phyloP scores from a whole-genome alignment of 1,139 yeast genomes.

The Wickerhamiella pararugosa region DNA sequence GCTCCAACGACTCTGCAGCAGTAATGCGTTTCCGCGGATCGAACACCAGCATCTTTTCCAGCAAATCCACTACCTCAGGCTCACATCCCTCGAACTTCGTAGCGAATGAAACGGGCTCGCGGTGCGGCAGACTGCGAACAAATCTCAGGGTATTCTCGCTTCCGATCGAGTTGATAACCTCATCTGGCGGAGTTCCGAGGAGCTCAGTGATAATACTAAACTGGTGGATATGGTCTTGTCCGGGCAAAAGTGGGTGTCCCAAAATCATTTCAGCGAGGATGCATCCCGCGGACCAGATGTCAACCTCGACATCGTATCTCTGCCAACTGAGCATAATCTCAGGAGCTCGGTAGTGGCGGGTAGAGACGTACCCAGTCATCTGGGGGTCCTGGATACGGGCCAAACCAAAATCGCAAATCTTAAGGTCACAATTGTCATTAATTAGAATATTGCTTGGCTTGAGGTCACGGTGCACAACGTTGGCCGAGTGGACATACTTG shows the following conservation, averaged over 20 bases:
- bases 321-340: constrained; percentile 99
- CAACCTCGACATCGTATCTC: constrained; percentile 96
- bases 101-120: constrained; percentile 79
- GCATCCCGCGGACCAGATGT: constrained; percentile 99
- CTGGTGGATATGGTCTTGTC: constrained; percentile 97
- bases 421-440: constrained; percentile 89
- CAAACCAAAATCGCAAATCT: constrained; percentile 92
- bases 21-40: constrained; percentile 90
- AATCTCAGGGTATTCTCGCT: constrained; percentile 89
- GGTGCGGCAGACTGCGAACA: constrained; percentile 82
- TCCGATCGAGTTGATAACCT: constrained; percentile 90
- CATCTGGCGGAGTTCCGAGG: constrained; percentile 91
- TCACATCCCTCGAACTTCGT: constrained; percentile 78
- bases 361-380: constrained; percentile 97
- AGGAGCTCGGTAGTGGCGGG: constrained; percentile 95
- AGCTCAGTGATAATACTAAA: constrained; percentile 92
- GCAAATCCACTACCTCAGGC: constrained; percentile 75
- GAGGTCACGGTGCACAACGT: constrained; percentile 88
- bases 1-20: constrained; percentile 79
- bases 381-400: constrained; percentile 97
- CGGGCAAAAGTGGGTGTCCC: constrained; percentile 97
- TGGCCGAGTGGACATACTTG: constrained; percentile 92
- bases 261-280: constrained; percentile 97
- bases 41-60: constrained; percentile 81
- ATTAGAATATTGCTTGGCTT: constrained; percentile 87